Base-by-base conservation (phyloP, 805 yeast genomes). In the Saccharomycopsis selenospora region DNA sequence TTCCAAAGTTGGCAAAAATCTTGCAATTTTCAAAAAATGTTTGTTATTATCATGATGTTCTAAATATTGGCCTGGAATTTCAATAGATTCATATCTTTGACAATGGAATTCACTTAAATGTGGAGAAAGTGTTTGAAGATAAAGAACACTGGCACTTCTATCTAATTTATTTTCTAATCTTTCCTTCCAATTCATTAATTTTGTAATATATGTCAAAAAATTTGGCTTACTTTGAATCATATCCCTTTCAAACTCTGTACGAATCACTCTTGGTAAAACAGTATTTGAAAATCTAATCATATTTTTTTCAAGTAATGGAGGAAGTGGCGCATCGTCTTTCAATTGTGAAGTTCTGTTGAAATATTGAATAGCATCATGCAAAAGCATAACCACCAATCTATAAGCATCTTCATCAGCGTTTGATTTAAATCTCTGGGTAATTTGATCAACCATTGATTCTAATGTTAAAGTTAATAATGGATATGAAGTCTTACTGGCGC, bases 81-180 rank as follows among this genome's bases (percentile, higher is more conserved):
- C 99, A 50, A 93, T 87, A 42, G 93, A 98, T 64, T 93, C 99
- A 61, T 93, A 93, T 66, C 88, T 90, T 64, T 93, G 98, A 63
- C 93, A 95, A 65, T 93, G 99, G 78, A 95, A 93, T 62, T 90
- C 96, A 62, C 95, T 84, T 64, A 93, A 72, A 57, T 91, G 97
- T 10, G 98, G 96, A 59, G 96, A 89, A 52, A 93, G 72, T 48
- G 88, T 80, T 66, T 93, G 99, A 54, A 93, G 67, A 57, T 89
- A 84, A 43, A 89, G 83, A 56, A 78, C 77, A 24, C 81, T 77
- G 48, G 87, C 82, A 49, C 95, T 76, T 55, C 95, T 75, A 62
- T 93, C 98, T 51, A 93, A 73, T 61, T 86, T 88, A 57, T 85
- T 95, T 62, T 91, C 98, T 50, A 93, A 70, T 42, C 96, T 72